Percentiles rank a stretch among this genome's conserved stretches.
Evolutionary conservation across 768 basidiomycete genomes (phyloP).

Genomic region (Boletus barrowsii): DNA sequence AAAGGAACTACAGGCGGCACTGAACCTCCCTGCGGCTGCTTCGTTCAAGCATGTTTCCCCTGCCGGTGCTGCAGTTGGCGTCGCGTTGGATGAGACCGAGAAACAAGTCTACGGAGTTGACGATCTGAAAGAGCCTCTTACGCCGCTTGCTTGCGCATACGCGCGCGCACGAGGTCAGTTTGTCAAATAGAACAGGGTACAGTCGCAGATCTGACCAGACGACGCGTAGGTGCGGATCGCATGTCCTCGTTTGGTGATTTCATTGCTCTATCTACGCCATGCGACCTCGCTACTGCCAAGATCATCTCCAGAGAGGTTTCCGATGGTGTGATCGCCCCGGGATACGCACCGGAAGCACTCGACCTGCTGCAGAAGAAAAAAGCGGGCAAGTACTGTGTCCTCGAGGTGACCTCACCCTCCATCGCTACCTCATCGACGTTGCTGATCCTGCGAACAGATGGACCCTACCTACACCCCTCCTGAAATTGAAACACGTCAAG

Average conservation of each 20-base stretch:
- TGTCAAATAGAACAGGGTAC: not conserved
- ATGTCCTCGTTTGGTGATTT: constrained; percentile 99
- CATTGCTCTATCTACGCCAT: constrained; percentile 89
- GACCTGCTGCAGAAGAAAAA: constrained; percentile 95
- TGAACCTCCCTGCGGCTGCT: constrained; percentile 90
- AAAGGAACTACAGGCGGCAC: constrained; percentile 84
- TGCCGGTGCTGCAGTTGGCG: constrained; percentile 91
- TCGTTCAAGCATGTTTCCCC: constrained; percentile 99
- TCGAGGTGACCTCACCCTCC: constrained; percentile 56
- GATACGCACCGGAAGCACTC: constrained; percentile 83
- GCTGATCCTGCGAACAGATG: constrained; percentile 54
- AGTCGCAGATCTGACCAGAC: constrained; percentile 1
- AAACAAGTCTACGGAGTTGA: constrained; percentile 96
- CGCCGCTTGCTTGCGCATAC: constrained; percentile 88
- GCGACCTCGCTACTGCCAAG: constrained; percentile 91
- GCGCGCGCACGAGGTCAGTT: constrained; percentile 86
- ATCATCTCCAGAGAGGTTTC: constrained; percentile 99
- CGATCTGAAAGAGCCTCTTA: constrained; percentile 86
- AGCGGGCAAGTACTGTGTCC: constrained; percentile 96
- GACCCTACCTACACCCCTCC: constrained; percentile 80
- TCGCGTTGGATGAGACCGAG: constrained; percentile 78
- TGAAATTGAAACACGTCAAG: constrained; percentile 87
- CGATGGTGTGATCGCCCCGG: constrained; percentile 96
- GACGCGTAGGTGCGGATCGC: constrained; percentile 77
- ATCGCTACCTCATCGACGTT: not conserved